Evolutionary conservation across 257 asterid genomes (phyloP), one percentile per base, ranked within the genome.

Genomic region (Handroanthus guayacan): DNA sequence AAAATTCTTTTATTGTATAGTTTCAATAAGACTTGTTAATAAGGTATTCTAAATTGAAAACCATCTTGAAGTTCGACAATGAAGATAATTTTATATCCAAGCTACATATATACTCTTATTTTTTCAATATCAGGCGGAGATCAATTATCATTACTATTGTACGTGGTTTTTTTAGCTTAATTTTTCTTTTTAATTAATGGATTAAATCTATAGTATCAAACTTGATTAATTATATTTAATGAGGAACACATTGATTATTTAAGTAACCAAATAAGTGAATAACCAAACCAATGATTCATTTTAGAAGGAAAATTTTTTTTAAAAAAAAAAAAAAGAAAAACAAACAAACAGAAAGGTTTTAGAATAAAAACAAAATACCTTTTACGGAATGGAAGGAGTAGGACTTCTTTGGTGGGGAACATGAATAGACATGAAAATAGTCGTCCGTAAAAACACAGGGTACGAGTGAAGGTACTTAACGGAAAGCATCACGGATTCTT

Each of bases 381-480:
- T 2, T 56, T 56, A 56, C 37, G 62, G 20, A 36, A 56, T 56
- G n/a, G 36, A 56, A 18, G 20, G 60, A 17, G 9, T 14, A 13
- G 45, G 25, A 9, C 37, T 34, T 62, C 41, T 61, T 31, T 31
- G 2, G 34, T 62, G 2, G 67, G 47, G 47, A 38, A 38, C 48
- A 62, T 5, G 67, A 62, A 62, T 62, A 36, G 67, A 65, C 71
- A 17, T 5, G 55, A 25, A 3, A 65, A 9, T 14, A 31, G 1
- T 5, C 57, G 44, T 52, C 43, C 11, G 61, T 0, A 68, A 12
- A 12, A 14, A 68, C 74, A 36, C 45, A 47, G 6, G 25, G 62
- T 69, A 36, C 62, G 36, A 68, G 36, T 69, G 62, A 54, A 36
- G 62, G 74, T 7, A 9, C 75, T 37, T 51, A 51, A 38, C 62